phyloP scores from a whole-genome alignment of 805 yeast species.

The Suhomyces vadensis region DNA sequence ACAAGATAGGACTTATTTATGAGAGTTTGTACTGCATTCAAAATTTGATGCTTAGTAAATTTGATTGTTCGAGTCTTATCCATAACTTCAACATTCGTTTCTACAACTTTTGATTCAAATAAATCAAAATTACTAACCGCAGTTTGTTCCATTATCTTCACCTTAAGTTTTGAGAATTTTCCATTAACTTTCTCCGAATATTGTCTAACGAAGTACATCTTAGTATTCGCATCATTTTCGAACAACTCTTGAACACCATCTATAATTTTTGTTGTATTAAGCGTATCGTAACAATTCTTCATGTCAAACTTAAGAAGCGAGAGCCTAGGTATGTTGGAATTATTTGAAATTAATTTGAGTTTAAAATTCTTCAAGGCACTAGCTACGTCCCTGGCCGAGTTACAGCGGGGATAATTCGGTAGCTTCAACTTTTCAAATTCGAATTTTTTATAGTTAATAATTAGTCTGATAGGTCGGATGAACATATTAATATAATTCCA shows the following conservation, averaged over 20 bases:
- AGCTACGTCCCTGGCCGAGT: slow-evolving; percentile 50
- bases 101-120: slow-evolving; percentile 4
- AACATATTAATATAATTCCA: slow-evolving; percentile 33
- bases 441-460: slow-evolving; percentile 21
- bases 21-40: slow-evolving; percentile 51
- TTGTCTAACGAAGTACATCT: slow-evolving; percentile 23
- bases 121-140: slow-evolving; percentile 17
- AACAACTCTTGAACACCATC: slow-evolving; percentile 33
- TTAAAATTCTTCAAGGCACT: slow-evolving; percentile 40
- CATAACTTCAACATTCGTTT: slow-evolving; percentile 12
- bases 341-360: slow-evolving; percentile 7
- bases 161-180: background rate
- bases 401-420: slow-evolving; percentile 29
- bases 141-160: slow-evolving; percentile 15
- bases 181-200: slow-evolving; percentile 10
- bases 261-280: slow-evolving; percentile 50
- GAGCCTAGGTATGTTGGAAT: slow-evolving; percentile 33
- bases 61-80: slow-evolving; percentile 35
- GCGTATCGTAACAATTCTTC: slow-evolving; percentile 71
- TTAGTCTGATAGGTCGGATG: slow-evolving; percentile 45
- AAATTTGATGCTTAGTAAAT: slow-evolving; percentile 45
- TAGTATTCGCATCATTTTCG: slow-evolving; percentile 18
- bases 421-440: slow-evolving; percentile 9
- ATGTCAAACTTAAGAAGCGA: slow-evolving; percentile 74
- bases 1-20: slow-evolving; percentile 50